Conservation (phyloP, 2,329 filamentous ascomycete genomes). For the Emmonsiellopsis sp. region DNA sequence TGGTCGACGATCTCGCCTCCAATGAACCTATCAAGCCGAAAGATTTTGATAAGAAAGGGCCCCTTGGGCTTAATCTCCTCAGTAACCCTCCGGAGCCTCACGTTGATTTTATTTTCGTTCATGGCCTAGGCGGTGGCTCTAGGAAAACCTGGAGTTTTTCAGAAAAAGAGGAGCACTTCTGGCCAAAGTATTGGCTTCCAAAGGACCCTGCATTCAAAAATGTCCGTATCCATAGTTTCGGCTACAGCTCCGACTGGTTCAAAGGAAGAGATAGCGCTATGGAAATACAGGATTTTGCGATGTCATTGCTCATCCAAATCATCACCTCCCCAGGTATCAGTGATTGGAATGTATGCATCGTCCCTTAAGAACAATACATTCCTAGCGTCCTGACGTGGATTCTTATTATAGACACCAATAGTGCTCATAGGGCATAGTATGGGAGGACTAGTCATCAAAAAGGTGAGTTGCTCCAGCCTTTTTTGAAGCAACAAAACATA, state of each 20-base stretch:
- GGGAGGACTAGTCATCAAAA: slow-evolving; percentile 11
- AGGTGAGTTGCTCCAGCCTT: background rate
- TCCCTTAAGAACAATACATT: background rate
- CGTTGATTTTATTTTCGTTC: slow-evolving; percentile 30
- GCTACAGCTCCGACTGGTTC: slow-evolving; percentile 26
- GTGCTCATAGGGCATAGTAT: slow-evolving; percentile 11
- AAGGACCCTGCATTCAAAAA: slow-evolving; percentile 21
- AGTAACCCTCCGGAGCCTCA: slow-evolving; percentile 6
- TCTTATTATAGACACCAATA: slow-evolving; percentile 5
- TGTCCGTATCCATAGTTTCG: slow-evolving; percentile 28
- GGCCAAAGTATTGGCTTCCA: slow-evolving; percentile 29
- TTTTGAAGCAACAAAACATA: background rate
- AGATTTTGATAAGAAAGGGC: slow-evolving; percentile 3
- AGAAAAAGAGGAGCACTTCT: slow-evolving; percentile 20
- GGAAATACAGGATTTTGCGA: background rate
- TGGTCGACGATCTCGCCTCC: too few species aligned
- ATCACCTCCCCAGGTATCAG: background rate
- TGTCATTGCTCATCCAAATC: background rate
- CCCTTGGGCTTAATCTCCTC: slow-evolving; percentile 12
- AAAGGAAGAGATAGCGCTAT: slow-evolving; percentile 1
- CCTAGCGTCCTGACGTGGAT: background rate
- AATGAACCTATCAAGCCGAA: background rate
- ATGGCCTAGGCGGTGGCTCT: slow-evolving; percentile 32
- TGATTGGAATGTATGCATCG: background rate
- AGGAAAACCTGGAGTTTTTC: slow-evolving; percentile 27